Base-by-base conservation (phyloP, 352 stramenopile species). In the Phytophthora sojae region DNA sequence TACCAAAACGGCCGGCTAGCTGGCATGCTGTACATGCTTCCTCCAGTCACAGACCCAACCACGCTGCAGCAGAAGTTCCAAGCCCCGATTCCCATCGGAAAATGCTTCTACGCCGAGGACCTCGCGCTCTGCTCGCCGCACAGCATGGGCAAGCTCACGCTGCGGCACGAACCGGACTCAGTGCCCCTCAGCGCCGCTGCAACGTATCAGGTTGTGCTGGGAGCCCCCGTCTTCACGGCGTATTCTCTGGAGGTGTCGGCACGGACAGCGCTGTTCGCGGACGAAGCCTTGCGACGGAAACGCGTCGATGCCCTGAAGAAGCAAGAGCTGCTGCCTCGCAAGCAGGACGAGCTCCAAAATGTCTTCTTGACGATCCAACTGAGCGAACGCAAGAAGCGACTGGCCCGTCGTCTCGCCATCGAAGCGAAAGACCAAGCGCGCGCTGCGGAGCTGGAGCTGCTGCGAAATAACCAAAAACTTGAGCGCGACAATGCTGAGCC, bases 1-100 rank as follows among this genome's bases (percentile, higher is more conserved):
- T 93, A 96, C 62, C 80, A 96, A 59, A 90, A 92, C 35, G 88
- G 88, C 21, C 77, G 86, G 1, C 71, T 96, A 23, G 82, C 86
- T n/a, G 86, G 73, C 11, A 91, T 93, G 82, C 73, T 96, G 39
- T 94, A 96, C 59, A 81, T 88, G 30, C 39, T 91, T 4, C 84
- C 82, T 44, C 60, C 66, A 8, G 47, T 57, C 15, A 62, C 60
- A 6, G 58, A 69, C 37, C 3, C 23, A 11, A 61, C 7, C 30
- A 65, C 57, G 7, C 39, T 57, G 47, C 71, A 60, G 52, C 53
- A 66, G 44, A 62, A 32, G 12, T 57, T 64, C 8, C 67, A 74
- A 26, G 64, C 57, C 32, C 71, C 83, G 6, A 59, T 90, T 9
- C 65, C 81, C 0, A 85, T 94, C 30, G 85, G 84, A 0, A 88